Conservation (phyloP, 768 basidiomycete species). For the Boletellus ananiceps region DNA sequence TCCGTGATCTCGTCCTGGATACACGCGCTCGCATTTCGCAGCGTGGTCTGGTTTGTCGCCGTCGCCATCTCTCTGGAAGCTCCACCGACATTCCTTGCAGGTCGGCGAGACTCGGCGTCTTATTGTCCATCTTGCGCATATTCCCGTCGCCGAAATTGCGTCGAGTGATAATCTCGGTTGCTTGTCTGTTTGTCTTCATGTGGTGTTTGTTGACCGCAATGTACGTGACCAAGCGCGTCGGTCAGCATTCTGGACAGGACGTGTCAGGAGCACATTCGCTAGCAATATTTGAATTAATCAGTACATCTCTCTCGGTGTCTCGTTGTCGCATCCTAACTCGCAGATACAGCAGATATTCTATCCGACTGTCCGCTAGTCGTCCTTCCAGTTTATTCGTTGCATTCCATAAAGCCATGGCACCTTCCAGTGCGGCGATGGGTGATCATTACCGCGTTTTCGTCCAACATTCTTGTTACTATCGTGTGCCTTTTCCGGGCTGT, state of each 20-base stretch:
- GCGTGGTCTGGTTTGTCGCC: constrained; percentile 13
- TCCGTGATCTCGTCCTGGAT: constrained; percentile 7
- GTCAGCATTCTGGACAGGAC: neutral
- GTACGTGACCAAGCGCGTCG: constrained; percentile 1
- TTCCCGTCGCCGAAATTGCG: constrained; percentile 6
- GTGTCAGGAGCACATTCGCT: neutral
- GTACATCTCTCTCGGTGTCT: constrained; percentile 1
- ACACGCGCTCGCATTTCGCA: constrained; percentile 7
- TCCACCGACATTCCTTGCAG: constrained; percentile 1
- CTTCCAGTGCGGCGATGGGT: constrained; percentile 1
- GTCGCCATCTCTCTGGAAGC: neutral
- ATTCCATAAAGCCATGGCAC: constrained; percentile 2
- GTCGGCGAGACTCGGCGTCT: constrained; percentile 11
- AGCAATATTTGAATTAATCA: constrained; percentile 14
- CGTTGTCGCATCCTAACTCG: neutral
- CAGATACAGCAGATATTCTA: constrained; percentile 17
- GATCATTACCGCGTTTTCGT: constrained; percentile 6
- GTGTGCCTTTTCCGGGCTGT: constrained; percentile 4
- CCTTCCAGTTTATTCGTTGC: constrained; percentile 7
- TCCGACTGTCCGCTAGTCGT: constrained; percentile 12
- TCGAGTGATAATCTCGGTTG: constrained; percentile 2
- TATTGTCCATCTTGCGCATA: constrained; percentile 11
- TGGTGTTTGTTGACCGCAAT: constrained; percentile 7
- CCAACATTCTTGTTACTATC: constrained; percentile 6
- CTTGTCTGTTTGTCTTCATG: constrained; percentile 9